Conservation (phyloP, 495 filamentous ascomycete genomes). For the Gamarada debralockiae region DNA sequence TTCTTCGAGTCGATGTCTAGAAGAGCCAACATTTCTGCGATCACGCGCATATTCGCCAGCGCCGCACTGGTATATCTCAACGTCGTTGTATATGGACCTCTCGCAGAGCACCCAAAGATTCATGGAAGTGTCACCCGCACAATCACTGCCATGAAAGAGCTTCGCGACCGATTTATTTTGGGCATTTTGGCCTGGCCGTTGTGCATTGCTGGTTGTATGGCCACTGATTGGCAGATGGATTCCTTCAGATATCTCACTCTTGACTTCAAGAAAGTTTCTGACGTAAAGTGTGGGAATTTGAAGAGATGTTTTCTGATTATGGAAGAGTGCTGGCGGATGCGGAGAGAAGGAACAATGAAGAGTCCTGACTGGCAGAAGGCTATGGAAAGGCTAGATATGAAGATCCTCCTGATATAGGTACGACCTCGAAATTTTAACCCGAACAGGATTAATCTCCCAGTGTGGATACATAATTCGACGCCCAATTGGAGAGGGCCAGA, state of each 20-base stretch:
- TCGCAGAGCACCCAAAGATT: background rate
- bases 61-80: background rate
- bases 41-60: background rate
- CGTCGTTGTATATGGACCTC: slow-evolving; percentile 27
- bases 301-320: background rate
- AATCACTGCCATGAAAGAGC: background rate
- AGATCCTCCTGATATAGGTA: background rate
- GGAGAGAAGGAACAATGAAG: background rate
- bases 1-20: too few species aligned
- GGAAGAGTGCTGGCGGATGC: slow-evolving; percentile 1
- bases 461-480: too few species aligned
- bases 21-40: too few species aligned
- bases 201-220: slow-evolving; percentile 1
- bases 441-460: too few species aligned
- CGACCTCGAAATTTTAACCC: too few species aligned
- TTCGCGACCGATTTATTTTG: background rate
- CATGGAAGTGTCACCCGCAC: background rate
- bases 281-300: background rate
- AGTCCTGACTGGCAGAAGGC: background rate
- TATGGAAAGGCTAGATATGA: background rate
- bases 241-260: background rate
- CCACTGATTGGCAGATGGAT: background rate
- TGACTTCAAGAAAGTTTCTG: background rate
- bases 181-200: background rate
- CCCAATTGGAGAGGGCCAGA: too few species aligned